Conservation (phyloP, 129 eudicot species). For the Centaurea solstitialis region DNA sequence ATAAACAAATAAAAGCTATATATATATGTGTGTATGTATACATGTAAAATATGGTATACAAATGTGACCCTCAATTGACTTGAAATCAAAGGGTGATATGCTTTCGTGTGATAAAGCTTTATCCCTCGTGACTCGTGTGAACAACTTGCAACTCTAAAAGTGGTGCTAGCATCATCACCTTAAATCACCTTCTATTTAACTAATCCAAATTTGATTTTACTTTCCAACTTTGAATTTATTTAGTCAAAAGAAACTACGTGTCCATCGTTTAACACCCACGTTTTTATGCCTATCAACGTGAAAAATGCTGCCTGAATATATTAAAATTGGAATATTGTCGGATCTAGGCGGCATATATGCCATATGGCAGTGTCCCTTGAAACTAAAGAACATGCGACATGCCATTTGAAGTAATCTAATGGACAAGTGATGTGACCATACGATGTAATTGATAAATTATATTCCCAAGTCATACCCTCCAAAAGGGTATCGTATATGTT, state of each 20-base stretch:
- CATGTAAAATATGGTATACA: conserved; percentile 18
- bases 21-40: neutral
- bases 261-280: neutral
- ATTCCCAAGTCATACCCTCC: neutral
- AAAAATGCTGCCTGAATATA: neutral
- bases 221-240: conserved; percentile 1
- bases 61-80: conserved; percentile 45
- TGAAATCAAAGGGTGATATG: conserved; percentile 23
- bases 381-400: neutral
- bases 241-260: neutral
- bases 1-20: too few species aligned
- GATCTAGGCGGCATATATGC: neutral
- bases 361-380: neutral
- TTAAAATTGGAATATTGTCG: neutral
- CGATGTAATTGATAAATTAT: neutral
- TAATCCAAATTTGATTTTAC: conserved; percentile 16
- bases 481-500: conserved; percentile 34
- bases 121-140: conserved; percentile 18
- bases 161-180: neutral
- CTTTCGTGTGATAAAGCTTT: neutral
- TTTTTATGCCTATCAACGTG: neutral
- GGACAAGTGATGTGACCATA: neutral
- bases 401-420: neutral
- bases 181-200: conserved; percentile 5
- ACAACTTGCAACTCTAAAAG: conserved; percentile 35